Base-by-base conservation (phyloP, 2,329 filamentous ascomycete genomes). In the Blastomyces gilchristii region DNA sequence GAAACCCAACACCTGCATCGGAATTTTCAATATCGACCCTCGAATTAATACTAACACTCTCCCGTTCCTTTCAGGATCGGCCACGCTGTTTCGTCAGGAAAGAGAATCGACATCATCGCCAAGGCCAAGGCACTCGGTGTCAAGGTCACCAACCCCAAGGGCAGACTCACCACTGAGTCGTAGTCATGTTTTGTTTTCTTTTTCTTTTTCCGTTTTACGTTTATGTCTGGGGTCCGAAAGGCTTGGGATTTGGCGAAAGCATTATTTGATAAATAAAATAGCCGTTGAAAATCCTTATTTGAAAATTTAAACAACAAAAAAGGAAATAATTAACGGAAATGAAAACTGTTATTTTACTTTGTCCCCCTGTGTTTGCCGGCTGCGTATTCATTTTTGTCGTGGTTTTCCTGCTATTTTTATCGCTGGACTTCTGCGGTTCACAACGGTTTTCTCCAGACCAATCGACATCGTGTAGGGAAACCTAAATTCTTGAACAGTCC, bases 131-230 rank as follows among this genome's bases (percentile, higher is more conserved):
- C 96, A 82, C 84, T 99, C 77, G 91, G 92, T 78, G 94, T 99
- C 80, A 99, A 99, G 90, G 93, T 99, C 80, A 99, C 94, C 79
- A 99, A 99, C 86, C 81, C 90, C 82, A 96, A 97, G 90, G 94
- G 92, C 78, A 95, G 93, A 86, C 89, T 99, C 80, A 96, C 93
- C 75, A 96, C 91, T 74, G 94, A 99, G 87, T 83, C 66, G 56
- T 67, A 67, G 64, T 61, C 59, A 28, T 25, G 39, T 60, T 60
- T 45, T 41, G 8, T 61, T 41, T 43, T 61, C 22, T 50, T 22
- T 60, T 37, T 34, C 18, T n/a, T 53, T 52, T 61, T 45, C 56
- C 57, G n/a, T 53, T 52, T 61, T 45, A 52, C 45, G 59, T 54
- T 61, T 61, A 52, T 54, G 34, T 61, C 22, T 61, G 34, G 47